Percentiles rank a stretch among this genome's conserved stretches.
These are phyloP conservation scores for Candida nonsorbophila DNA, from an alignment of 805 yeast species.

Conservation along the genomic window DNA sequence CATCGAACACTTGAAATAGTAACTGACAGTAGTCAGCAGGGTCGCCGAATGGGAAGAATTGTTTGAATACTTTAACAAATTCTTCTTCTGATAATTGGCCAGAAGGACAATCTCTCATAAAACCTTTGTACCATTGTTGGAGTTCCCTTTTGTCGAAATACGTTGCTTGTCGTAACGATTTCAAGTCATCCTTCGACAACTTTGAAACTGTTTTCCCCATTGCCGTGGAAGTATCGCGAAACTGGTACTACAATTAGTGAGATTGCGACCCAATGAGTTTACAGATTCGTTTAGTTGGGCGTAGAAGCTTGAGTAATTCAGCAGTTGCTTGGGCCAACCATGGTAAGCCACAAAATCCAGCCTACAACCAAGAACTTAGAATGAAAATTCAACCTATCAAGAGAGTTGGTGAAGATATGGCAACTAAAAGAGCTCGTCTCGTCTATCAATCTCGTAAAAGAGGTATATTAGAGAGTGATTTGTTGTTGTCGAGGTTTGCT, in stretches of 20 bases:
- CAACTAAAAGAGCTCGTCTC: constrained; percentile 78
- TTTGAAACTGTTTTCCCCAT: constrained; percentile 98
- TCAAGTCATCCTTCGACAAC: constrained; percentile 82
- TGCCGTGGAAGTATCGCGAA: background rate
- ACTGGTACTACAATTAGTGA: no score
- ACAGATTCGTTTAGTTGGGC: no score
- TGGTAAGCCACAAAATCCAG: constrained; percentile 40
- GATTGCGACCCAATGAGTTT: no score
- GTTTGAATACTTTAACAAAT: constrained; percentile 87
- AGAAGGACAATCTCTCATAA: constrained; percentile 85
- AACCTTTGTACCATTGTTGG: constrained; percentile 98
- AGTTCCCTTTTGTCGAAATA: constrained; percentile 89
- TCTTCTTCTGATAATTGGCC: constrained; percentile 86
- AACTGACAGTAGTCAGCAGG: constrained; percentile 87
- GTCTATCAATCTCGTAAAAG: constrained; percentile 90
- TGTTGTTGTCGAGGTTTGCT: constrained; percentile 81
- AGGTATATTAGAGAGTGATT: constrained; percentile 91
- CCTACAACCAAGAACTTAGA: constrained; percentile 14
- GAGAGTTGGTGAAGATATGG: constrained; percentile 67
- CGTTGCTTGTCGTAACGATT: constrained; percentile 76
- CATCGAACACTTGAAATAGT: constrained; percentile 85
- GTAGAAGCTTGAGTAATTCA: no score
- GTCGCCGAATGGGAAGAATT: constrained; percentile 97
- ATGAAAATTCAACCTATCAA: constrained; percentile 75
- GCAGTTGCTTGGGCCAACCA: constrained; percentile 13